A percentile compares a stretch with the other conserved stretches of the same genome.
phyloP scores from a whole-genome alignment of 108 stramenopile species.

The Nitzschia sp. region DNA sequence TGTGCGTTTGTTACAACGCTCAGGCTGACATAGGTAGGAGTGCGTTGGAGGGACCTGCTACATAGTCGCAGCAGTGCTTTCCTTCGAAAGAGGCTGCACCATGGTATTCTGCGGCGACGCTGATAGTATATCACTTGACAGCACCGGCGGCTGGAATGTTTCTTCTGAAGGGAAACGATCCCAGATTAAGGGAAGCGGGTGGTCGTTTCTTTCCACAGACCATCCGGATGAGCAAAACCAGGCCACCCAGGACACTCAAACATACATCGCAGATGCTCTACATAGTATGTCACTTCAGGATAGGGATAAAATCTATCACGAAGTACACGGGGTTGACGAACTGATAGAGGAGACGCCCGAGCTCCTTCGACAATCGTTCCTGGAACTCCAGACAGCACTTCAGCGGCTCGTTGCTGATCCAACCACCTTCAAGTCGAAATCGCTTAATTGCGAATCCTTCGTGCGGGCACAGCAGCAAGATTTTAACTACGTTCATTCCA shows the following conservation, averaged over 20 bases:
- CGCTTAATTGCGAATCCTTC: not conserved
- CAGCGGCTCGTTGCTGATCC: not conserved
- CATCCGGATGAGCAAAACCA: not conserved
- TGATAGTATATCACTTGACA: not conserved
- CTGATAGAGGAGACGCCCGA: constrained; percentile 1
- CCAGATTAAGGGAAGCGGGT: not conserved
- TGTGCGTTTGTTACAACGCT: not conserved
- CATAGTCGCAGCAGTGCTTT: too few relatives aligned
- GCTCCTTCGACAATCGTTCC: not conserved
- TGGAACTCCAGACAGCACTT: not conserved
- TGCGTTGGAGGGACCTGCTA: too few relatives aligned
- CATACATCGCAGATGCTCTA: constrained; percentile 1
- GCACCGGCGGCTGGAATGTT: not conserved
- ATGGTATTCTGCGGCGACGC: too few relatives aligned
- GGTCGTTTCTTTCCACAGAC: not conserved
- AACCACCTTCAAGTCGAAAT: not conserved
- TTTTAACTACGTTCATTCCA: constrained; percentile 2
- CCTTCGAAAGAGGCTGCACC: too few relatives aligned
- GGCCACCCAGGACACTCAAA: not conserved
- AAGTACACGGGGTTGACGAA: constrained; percentile 6
- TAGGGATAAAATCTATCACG: not conserved
- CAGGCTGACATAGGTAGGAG: not conserved
- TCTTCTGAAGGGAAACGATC: too few relatives aligned
- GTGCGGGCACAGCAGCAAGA: not conserved
- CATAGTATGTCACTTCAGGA: not conserved